Evolutionary conservation across 495 filamentous ascomycete genomes (phyloP).

Genomic region (Pseudomonodictys pantanalensis): DNA sequence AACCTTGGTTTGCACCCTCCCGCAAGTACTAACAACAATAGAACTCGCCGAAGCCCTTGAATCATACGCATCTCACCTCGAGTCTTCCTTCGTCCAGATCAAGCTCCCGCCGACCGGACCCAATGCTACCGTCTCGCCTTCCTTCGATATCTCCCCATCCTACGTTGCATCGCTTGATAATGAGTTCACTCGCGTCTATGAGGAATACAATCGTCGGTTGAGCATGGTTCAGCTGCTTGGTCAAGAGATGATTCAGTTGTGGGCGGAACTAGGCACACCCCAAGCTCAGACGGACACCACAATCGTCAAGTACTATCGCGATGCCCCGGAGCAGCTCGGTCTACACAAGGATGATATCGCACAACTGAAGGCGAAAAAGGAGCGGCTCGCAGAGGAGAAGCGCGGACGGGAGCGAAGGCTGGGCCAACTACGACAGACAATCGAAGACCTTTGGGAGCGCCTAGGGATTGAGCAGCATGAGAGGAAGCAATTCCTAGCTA

Average conservation of each 20-base stretch:
- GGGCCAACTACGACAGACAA: conserved; percentile 67
- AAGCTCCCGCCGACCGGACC: conserved; percentile 74
- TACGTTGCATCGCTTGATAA: conserved; percentile 83
- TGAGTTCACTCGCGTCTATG: conserved; percentile 89
- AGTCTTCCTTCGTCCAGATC: conserved; percentile 77
- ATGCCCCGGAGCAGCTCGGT: conserved; percentile 88
- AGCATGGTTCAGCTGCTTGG: conserved; percentile 67
- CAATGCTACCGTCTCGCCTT: conserved; percentile 69
- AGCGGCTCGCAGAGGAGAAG: conserved; percentile 92
- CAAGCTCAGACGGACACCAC: conserved; percentile 84
- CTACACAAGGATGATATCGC: conserved; percentile 81
- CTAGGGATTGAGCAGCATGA: conserved; percentile 78
- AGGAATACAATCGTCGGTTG: conserved; percentile 84
- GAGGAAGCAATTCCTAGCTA: conserved; percentile 72
- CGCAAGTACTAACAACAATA: conserved; percentile 40
- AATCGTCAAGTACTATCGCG: conserved; percentile 84
- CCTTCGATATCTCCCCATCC: conserved; percentile 83
- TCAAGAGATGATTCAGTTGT: conserved; percentile 87
- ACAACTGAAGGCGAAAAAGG: conserved; percentile 66
- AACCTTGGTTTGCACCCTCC: not conserved
- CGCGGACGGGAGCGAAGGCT: conserved; percentile 76
- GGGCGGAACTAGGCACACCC: conserved; percentile 90
- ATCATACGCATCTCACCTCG: conserved; percentile 91
- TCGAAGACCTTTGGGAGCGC: conserved; percentile 85
- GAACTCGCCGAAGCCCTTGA: conserved; percentile 90